Conservation (phyloP, 495 filamentous ascomycete species). For the Penicillium bovifimosum region DNA sequence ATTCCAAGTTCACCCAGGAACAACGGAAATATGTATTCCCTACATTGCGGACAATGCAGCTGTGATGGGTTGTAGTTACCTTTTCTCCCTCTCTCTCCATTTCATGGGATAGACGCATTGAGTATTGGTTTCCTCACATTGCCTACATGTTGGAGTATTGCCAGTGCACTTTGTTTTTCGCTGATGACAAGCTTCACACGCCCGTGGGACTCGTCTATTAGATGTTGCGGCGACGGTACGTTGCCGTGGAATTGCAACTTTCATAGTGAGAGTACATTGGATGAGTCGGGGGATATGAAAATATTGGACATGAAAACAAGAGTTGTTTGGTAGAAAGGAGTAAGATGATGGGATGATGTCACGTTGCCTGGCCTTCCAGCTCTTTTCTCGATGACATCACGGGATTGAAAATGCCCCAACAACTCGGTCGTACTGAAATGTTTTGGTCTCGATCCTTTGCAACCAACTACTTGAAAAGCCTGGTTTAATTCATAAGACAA, state of each 20-base stretch:
- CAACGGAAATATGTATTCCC: background rate
- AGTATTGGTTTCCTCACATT: constrained; percentile 47
- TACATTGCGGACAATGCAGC: background rate
- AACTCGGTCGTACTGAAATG: too few relatives aligned
- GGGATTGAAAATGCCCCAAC: background rate
- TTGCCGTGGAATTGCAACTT: constrained; percentile 12
- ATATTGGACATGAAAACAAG: background rate
- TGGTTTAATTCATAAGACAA: too few relatives aligned
- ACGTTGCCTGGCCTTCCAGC: background rate
- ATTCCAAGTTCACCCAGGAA: background rate
- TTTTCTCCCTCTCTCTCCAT: constrained; percentile 43
- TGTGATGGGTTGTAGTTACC: background rate
- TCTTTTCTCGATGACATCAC: background rate
- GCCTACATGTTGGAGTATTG: constrained; percentile 46
- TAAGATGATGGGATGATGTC: background rate
- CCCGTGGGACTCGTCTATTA: constrained; percentile 37
- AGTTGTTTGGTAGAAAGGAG: background rate
- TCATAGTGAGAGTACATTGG: background rate
- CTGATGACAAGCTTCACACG: constrained; percentile 66
- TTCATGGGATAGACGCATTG: constrained; percentile 48
- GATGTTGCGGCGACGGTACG: background rate
- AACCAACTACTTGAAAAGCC: too few relatives aligned
- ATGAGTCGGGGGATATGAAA: background rate
- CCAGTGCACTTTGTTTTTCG: constrained; percentile 59
- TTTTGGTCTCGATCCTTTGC: too few relatives aligned